Evolutionary conservation across 345 rosid genomes (phyloP).

Genomic region (Boechera stricta): DNA sequence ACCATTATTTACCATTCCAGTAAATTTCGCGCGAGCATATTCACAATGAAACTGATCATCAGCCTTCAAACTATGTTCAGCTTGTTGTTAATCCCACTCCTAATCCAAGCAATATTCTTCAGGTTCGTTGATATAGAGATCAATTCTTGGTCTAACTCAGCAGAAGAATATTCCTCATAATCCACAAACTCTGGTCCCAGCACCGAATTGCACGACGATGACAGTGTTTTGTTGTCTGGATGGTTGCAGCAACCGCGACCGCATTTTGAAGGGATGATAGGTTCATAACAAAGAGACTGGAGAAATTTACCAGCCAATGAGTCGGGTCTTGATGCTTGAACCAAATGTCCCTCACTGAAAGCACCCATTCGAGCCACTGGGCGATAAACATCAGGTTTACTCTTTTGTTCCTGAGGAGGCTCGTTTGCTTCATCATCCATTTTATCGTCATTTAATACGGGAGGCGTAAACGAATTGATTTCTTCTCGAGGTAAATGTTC

Average conservation of each 20-base stretch:
- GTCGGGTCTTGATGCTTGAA: slow-evolving; percentile 54
- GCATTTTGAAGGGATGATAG: slow-evolving; percentile 62
- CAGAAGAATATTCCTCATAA: slow-evolving; percentile 53
- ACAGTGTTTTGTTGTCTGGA: slow-evolving; percentile 29
- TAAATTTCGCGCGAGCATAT: slow-evolving; percentile 11
- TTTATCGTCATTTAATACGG: slow-evolving; percentile 9
- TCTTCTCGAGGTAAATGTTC: slow-evolving; percentile 58
- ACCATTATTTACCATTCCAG: slow-evolving; percentile 28
- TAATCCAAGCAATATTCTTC: slow-evolving; percentile 75
- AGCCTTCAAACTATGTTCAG: slow-evolving; percentile 21
- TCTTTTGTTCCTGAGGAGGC: slow-evolving; percentile 44
- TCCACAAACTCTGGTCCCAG: slow-evolving; percentile 82
- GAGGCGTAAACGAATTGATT: slow-evolving; percentile 45
- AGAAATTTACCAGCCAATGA: slow-evolving; percentile 56
- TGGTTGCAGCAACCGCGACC: slow-evolving; percentile 67
- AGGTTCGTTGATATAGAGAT: slow-evolving; percentile 69
- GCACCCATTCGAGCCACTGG: slow-evolving; percentile 73
- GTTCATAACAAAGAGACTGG: slow-evolving; percentile 57
- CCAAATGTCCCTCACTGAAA: slow-evolving; percentile 53
- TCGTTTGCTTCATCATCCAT: slow-evolving; percentile 45
- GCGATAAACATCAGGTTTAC: slow-evolving; percentile 56
- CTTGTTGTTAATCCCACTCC: slow-evolving; percentile 62
- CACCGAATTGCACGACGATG: slow-evolving; percentile 49
- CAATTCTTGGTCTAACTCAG: slow-evolving; percentile 66
- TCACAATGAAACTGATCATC: slow-evolving; percentile 1